phyloP scores from a whole-genome alignment of 2,329 filamentous ascomycete genomes.

The Monosporascus cannonballus region DNA sequence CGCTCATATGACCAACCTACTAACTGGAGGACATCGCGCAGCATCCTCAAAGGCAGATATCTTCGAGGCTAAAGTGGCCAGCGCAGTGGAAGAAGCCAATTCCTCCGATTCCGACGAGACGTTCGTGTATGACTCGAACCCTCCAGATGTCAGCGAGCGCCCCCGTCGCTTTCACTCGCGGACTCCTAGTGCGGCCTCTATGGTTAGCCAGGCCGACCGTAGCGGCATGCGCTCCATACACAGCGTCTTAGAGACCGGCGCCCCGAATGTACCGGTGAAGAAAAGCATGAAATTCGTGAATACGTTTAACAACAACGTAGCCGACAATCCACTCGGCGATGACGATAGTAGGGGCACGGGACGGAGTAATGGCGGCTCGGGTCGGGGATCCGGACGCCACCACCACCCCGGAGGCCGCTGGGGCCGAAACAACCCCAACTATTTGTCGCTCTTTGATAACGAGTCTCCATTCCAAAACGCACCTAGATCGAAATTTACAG shows the following conservation, averaged over 20 bases:
- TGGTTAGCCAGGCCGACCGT: conserved; percentile 63
- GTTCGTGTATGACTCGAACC: conserved; percentile 98
- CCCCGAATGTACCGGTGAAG: conserved; percentile 56
- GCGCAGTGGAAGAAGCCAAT: conserved; percentile 89
- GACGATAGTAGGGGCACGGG: conserved; percentile 60
- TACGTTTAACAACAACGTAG: conserved; percentile 59
- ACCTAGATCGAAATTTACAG: conserved; percentile 56
- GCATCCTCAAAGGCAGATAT: conserved; percentile 95
- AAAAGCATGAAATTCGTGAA: conserved; percentile 97
- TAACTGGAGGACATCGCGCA: conserved; percentile 40
- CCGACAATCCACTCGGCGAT: conserved; percentile 52
- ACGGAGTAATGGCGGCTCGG: conserved; percentile 56
- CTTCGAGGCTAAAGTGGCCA: conserved; percentile 95
- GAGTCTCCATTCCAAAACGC: conserved; percentile 73
- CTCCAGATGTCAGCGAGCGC: conserved; percentile 59
- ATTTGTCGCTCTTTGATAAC: conserved; percentile 68
- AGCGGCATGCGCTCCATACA: conserved; percentile 58
- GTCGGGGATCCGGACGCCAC: conserved; percentile 63
- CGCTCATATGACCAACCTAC: conserved; percentile 35
- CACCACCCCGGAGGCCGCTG: conserved; percentile 71
- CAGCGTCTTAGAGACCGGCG: conserved; percentile 55
- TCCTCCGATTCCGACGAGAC: conserved; percentile 98
- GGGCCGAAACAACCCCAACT: conserved; percentile 62
- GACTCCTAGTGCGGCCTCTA: conserved; percentile 88
- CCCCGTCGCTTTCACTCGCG: conserved; percentile 82